Evolutionary conservation across 805 yeast genomes (phyloP), one percentile per base, ranked within the genome.

Genomic region (Candida pseudoglaebosa): DNA sequence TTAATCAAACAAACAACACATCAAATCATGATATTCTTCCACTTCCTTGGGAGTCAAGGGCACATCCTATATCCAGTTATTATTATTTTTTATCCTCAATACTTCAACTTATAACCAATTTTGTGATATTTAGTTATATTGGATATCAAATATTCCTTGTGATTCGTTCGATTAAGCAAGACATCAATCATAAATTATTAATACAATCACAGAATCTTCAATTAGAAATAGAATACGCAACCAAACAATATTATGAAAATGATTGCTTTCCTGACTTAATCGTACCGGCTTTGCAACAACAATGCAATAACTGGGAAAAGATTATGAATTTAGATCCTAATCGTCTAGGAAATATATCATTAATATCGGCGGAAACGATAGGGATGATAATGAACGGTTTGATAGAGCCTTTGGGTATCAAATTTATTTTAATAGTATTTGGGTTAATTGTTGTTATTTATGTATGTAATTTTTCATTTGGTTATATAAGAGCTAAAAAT

Each of bases 351-450:
- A 71, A 78, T 47, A 54, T 52, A 28, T 70, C 86, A 1, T 67
- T 71, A 32, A 63, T 82, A 9, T 73, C 79, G 42, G 85, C 86
- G 1, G 78, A 76, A 39, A 73, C 82, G 0, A 48, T 84, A 2
- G 90, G 89, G 0, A 59, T 75, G 35, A 62, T 83, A 12, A 47
- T 82, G 8, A 80, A 82, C 48, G 74, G 82, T 0, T 65, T 84
- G 39, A 66, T 83, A 14, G 86, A 83, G 46, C 89, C 88, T 0
- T 68, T 84, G 32, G 81, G 86, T 3, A 59, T 72, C 44, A 80
- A 82, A 53, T 76, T 83, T 14, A 64, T 80, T 32, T 24, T 68
- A 3, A 68, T 79, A 3, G 50, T 75, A 9, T 47, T 67, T 3
- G 46, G 69, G 7, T 60, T 71, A 8, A 48, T 69, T 0, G 61